Conservation (phyloP, 768 basidiomycete genomes). For the Strobilomyces echinocephalus region DNA sequence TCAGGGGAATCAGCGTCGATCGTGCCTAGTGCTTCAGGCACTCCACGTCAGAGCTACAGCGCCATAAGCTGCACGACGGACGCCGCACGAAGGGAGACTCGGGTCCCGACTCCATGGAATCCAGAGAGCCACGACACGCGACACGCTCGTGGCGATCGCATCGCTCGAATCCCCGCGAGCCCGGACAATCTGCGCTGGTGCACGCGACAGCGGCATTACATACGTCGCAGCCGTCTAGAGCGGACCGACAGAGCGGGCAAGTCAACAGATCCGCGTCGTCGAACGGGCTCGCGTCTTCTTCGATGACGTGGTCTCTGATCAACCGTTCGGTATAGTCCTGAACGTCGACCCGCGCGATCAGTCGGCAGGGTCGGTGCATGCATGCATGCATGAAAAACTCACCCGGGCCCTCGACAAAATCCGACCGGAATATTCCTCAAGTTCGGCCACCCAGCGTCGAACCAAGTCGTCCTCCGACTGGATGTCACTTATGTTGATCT, state of each 20-base stretch:
- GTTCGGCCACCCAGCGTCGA: not conserved
- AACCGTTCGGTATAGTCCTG: not conserved
- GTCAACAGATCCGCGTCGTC: not conserved
- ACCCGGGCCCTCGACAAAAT: not conserved
- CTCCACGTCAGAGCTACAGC: not conserved
- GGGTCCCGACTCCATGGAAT: not conserved
- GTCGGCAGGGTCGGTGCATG: no score
- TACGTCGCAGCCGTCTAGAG: not conserved
- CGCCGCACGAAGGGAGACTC: not conserved
- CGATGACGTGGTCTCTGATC: not conserved
- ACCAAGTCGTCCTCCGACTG: no score
- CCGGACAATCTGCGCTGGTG: not conserved
- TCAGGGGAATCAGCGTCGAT: no score
- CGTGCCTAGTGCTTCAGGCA: not conserved
- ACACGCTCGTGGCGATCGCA: not conserved
- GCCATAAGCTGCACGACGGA: not conserved
- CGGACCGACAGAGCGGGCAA: conserved; percentile 1
- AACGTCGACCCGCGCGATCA: no score
- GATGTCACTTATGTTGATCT: not conserved
- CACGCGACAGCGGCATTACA: not conserved
- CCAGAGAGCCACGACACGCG: not conserved
- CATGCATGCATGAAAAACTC: no score
- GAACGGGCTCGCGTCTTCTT: not conserved
- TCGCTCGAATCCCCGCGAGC: not conserved
- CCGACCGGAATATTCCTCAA: not conserved